Evolutionary conservation across 2,329 filamentous ascomycete species (phyloP).

Genomic region (Mycosphaerella sp.): DNA sequence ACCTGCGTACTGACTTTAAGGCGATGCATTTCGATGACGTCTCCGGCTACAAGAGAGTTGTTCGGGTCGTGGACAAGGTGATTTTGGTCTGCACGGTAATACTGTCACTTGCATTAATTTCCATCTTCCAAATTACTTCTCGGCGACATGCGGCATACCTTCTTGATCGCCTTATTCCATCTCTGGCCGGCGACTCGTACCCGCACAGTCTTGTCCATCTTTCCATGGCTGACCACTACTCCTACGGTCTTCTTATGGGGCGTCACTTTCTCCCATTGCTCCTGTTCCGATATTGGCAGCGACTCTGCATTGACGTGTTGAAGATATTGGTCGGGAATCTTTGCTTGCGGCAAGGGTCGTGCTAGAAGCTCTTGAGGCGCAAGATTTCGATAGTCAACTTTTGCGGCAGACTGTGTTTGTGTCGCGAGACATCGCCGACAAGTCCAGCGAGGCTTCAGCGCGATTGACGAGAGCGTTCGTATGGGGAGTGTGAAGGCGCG

Average conservation of each 20-base stretch:
- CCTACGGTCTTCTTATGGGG: conserved; percentile 40
- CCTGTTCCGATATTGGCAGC: conserved; percentile 25
- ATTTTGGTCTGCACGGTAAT: conserved; percentile 58
- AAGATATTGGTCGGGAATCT: conserved; percentile 8
- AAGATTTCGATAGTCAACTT: conserved; percentile 9
- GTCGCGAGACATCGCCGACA: conserved; percentile 32
- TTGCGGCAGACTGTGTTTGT: conserved; percentile 17
- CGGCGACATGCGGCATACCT: conserved; percentile 47
- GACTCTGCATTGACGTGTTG: conserved; percentile 8
- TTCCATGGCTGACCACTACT: conserved; percentile 69
- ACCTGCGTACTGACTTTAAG: conserved; percentile 62
- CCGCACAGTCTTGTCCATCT: conserved; percentile 74
- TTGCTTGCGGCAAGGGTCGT: conserved; percentile 4
- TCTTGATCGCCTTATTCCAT: conserved; percentile 67
- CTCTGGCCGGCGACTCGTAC: conserved; percentile 64
- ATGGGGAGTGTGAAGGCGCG: conserved; percentile 25
- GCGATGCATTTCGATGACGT: conserved; percentile 66
- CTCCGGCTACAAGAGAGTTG: conserved; percentile 65
- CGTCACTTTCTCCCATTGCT: conserved; percentile 21
- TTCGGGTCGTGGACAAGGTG: conserved; percentile 74
- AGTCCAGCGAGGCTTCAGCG: conserved; percentile 25
- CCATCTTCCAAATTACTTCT: background rate
- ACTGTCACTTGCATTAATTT: conserved; percentile 37
- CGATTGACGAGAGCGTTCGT: conserved; percentile 20
- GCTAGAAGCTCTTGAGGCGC: conserved; percentile 8